Evolutionary conservation across 768 basidiomycete species (phyloP).

Genomic region (Boletus reticuloceps): DNA sequence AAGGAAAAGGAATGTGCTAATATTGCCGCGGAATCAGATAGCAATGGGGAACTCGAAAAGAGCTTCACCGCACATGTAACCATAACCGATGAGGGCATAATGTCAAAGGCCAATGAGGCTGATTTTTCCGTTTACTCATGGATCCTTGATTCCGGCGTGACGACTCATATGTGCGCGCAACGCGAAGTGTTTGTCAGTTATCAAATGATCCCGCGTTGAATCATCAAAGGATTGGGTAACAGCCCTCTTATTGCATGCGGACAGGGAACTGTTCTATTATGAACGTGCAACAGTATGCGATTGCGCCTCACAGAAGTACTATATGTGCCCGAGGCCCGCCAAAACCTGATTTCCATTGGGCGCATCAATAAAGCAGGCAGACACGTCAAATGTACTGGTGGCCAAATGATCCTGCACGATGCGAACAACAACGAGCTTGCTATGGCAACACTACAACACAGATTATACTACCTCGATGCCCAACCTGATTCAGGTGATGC

Average conservation of each 20-base stretch:
- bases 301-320: neutral
- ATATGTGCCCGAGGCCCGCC: neutral
- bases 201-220: neutral
- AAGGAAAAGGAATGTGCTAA: too few species aligned
- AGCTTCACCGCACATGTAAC: too few species aligned
- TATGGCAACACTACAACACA: neutral
- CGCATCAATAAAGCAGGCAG: neutral
- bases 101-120: neutral
- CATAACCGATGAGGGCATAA: neutral
- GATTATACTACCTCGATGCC: neutral
- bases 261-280: neutral
- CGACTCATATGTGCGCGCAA: neutral
- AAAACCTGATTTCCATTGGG: neutral
- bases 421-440: neutral
- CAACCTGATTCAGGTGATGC: too few species aligned
- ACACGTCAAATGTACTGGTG: too few species aligned
- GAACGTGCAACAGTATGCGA: neutral
- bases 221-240: neutral
- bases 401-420: too few species aligned
- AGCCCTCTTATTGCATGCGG: neutral
- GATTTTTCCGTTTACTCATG: neutral
- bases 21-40: too few species aligned
- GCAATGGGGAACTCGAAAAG: too few species aligned
- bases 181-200: neutral
- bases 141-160: neutral